Base-by-base conservation (phyloP, 2,329 filamentous ascomycete species). In the Aspergillus eucalypticola region DNA sequence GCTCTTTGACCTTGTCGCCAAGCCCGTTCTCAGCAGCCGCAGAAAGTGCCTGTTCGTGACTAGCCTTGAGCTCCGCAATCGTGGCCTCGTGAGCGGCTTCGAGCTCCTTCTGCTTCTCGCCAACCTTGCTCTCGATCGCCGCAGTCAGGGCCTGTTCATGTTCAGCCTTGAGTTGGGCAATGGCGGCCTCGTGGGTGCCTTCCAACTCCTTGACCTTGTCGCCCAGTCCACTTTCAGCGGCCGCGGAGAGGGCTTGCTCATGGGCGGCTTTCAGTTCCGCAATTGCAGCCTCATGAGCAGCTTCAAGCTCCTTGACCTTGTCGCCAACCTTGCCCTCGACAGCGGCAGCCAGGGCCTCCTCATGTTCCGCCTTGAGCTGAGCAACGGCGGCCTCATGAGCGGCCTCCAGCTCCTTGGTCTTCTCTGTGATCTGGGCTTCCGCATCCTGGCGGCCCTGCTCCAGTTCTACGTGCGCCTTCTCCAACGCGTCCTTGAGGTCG, bases 391-490 rank as follows among this genome's bases (percentile, higher is more conserved):
- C 60, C 49, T 73, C 71, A 49, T 76, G 73, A 3, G 66, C 56
- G 19, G 67, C 44, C 50, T 71, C 66, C 3, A 75, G 50, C 23
- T 75, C 70, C 60, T 69, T 69, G 27, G 70, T 39, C 56, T 74
- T 70, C 10, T 67, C 56, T 5, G 58, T 57, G 21, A 71, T 56
- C 19, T 69, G 67, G 7, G 60, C 57, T 10, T 66, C 60, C 29
- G 70, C 66, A 2, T 61, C 51, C 39, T 46, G 39, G 39, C 53
- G 53, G 19, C 64, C 62, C 41, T 69, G 67, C 51, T 75, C 63
- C 53, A 79, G 68, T n/a, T 78, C 72, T 5, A 54, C 60, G 51
- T 76, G 73, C 17, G 75, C 60, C 13, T 71, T 69, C 25, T 74
- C 72, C 15, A 76, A 62, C 25, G 69, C 64, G 57, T 74, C 61